phyloP scores from a whole-genome alignment of 768 basidiomycete genomes.

The Collybia nuda region DNA sequence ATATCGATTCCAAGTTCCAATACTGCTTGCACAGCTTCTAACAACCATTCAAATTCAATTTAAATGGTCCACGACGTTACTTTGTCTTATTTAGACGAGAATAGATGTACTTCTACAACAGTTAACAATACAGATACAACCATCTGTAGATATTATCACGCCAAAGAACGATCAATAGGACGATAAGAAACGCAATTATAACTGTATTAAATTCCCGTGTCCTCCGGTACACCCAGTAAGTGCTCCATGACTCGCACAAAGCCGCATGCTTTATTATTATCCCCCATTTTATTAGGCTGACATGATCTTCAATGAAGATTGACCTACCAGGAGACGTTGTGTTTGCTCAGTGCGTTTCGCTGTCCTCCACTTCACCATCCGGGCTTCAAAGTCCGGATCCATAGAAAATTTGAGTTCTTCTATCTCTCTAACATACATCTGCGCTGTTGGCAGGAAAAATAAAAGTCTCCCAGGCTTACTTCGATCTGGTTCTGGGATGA shows the following conservation, averaged over 20 bases:
- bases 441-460: conserved; percentile 22
- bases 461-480: conserved; percentile 17
- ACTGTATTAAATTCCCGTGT: conserved; percentile 14
- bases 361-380: conserved; percentile 24
- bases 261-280: conserved; percentile 25
- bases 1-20: too few species aligned
- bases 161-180: conserved; percentile 29
- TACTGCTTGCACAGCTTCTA: too few species aligned
- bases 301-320: neutral
- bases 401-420: conserved; percentile 10
- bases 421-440: conserved; percentile 26
- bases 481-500: conserved; percentile 9
- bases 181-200: conserved; percentile 23
- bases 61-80: too few species aligned
- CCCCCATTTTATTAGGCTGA: neutral
- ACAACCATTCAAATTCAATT: too few species aligned
- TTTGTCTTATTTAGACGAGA: conserved; percentile 3
- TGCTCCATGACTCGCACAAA: conserved; percentile 33
- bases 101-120: neutral
- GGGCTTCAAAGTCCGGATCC: conserved; percentile 7
- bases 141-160: conserved; percentile 17
- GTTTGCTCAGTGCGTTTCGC: conserved; percentile 25
- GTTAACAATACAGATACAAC: neutral
- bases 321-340: conserved; percentile 22
- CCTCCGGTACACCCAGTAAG: conserved; percentile 23